Evolutionary conservation across 1,284 basidiomycete genomes (phyloP), one percentile per base, ranked within the genome.

Genomic region (Boletus sp.): DNA sequence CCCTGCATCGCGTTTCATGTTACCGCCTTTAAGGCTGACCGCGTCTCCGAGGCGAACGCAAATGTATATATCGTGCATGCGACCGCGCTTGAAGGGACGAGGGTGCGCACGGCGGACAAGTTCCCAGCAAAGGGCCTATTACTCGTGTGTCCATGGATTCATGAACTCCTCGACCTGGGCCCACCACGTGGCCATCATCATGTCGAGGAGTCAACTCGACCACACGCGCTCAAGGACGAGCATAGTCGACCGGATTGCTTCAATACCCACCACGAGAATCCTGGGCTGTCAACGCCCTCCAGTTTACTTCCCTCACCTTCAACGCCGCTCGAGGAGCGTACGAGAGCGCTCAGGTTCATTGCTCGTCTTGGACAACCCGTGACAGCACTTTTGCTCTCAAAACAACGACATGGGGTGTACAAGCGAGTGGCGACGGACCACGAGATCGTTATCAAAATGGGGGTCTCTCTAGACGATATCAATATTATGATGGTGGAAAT

Each of bases 101-200:
- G 3, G 12, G 22, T 51, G 26, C 14, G 19, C 20, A 46, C 41
- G 5, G 5, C 5, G 20, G 22, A 35, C 27, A 46, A 23, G 14
- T 13, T 47, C 6, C 3, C 32, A 0, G 2, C 33, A n/a, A 32
- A 54, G 13, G 20, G 8, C 7, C 5, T 46, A 7, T 35, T 54
- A 4, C 52, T 54, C n/a, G 41, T 45, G 7, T 54, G 41, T 9
- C 52, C 52, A 14, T 50, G 52, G 52, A 34, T 50, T 29, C 50
- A 44, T 8, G 43, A 48, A 34, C 43, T 54, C 30, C 41, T 54
- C 32, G 27, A 40, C 16, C 36, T 29, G 2, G 19, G 13, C 4
- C 19, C 17, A 8, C 16, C 23, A 19, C 22, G 22, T 34, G 25
- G 30, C 12, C 14, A 29, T 25, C 20, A 10, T 25, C 34, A 38